These are phyloP conservation scores for Pyracantha coccinea DNA, from an alignment of 331 rosid genomes.

Conservation along the genomic window DNA sequence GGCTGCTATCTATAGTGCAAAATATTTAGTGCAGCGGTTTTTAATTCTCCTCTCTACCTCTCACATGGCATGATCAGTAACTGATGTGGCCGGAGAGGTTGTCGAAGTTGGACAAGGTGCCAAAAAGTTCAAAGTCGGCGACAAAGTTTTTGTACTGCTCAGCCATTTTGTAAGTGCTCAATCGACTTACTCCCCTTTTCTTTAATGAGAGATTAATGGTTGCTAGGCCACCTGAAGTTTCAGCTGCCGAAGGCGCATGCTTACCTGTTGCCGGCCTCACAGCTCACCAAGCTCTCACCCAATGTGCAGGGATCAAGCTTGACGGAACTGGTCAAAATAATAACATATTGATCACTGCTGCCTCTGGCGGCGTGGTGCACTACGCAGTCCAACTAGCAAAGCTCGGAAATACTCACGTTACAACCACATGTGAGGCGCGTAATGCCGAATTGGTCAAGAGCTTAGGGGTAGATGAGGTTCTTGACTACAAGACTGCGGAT, in stretches of 20 bases:
- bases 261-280: slow-evolving; percentile 38
- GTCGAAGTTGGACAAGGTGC: slow-evolving; percentile 55
- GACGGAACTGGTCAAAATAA: slow-evolving; percentile 18
- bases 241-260: slow-evolving; percentile 45
- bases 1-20: neutral
- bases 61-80: slow-evolving; percentile 19
- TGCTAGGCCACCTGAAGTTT: slow-evolving; percentile 46
- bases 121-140: slow-evolving; percentile 48
- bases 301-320: slow-evolving; percentile 21
- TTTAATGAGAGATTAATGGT: slow-evolving; percentile 39
- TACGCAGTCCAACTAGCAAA: slow-evolving; percentile 76
- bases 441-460: slow-evolving; percentile 47
- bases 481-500: slow-evolving; percentile 61
- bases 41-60: neutral
- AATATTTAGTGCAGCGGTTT: neutral
- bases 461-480: slow-evolving; percentile 82
- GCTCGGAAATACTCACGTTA: slow-evolving; percentile 58
- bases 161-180: slow-evolving; percentile 29
- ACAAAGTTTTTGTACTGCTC: slow-evolving; percentile 51
- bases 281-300: slow-evolving; percentile 35
- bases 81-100: slow-evolving; percentile 70
- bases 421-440: slow-evolving; percentile 70
- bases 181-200: neutral
- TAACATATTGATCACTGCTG: slow-evolving; percentile 41
- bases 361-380: slow-evolving; percentile 60